Percentiles rank a stretch among this genome's conserved stretches.
Conservation (phyloP, 352 stramenopile species). For the Globisporangium echinulatum region DNA sequence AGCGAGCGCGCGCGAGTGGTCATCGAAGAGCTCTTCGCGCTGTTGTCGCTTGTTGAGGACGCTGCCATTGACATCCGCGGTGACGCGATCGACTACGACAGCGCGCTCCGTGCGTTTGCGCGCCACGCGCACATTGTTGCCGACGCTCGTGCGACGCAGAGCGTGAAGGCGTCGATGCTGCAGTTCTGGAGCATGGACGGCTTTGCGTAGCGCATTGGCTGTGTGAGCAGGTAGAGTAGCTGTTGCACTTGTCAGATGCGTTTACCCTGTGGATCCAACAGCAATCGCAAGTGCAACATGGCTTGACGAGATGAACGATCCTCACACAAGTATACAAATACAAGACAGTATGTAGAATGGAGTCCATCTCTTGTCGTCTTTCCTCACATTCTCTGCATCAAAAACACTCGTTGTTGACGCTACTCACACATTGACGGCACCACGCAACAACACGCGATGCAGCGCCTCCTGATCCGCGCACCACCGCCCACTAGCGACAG, state of each 20-base stretch:
- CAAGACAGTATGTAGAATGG: too few relatives aligned
- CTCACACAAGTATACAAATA: too few relatives aligned
- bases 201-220: slow-evolving; percentile 1
- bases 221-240: too few relatives aligned
- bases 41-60: slow-evolving; percentile 1
- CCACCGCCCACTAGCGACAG: slow-evolving; percentile 24
- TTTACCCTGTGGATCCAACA: too few relatives aligned
- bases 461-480: slow-evolving; percentile 39
- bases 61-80: not conserved
- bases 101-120: slow-evolving; percentile 1
- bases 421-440: too few relatives aligned
- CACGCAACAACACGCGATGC: not conserved
- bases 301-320: too few relatives aligned
- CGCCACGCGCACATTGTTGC: slow-evolving; percentile 2
- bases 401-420: too few relatives aligned
- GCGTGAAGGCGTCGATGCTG: slow-evolving; percentile 5
- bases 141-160: not conserved
- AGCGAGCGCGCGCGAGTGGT: slow-evolving; percentile 1
- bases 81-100: slow-evolving; percentile 1
- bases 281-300: too few relatives aligned
- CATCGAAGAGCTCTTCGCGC: slow-evolving; percentile 8
- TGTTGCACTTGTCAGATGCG: too few relatives aligned
- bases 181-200: slow-evolving; percentile 12
- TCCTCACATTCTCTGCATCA: too few relatives aligned
- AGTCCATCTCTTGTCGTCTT: too few relatives aligned